These are phyloP conservation scores for Wolfiporia cocos DNA, from an alignment of 1,284 basidiomycete species.

Conservation along the genomic window DNA sequence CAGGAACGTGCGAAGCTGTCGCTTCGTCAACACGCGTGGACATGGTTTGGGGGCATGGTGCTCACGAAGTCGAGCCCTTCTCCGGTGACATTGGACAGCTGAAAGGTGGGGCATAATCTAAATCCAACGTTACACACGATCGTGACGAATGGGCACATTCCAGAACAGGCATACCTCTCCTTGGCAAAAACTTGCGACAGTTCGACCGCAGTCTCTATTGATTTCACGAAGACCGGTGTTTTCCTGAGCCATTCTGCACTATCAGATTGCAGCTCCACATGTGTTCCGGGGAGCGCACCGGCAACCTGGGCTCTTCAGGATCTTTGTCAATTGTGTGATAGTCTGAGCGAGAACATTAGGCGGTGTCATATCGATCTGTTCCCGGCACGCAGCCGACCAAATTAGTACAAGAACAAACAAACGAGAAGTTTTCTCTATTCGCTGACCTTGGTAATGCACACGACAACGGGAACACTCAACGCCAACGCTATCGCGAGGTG, in stretches of 20 bases:
- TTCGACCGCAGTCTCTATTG: conserved; percentile 73
- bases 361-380: conserved; percentile 95
- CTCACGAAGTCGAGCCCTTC: conserved; percentile 77
- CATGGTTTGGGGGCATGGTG: conserved; percentile 5
- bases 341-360: conserved; percentile 88
- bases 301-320: conserved; percentile 91
- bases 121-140: neutral
- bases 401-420: no score
- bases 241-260: no score
- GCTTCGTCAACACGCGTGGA: conserved; percentile 1
- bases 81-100: conserved; percentile 93
- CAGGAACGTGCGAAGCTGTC: conserved; percentile 74
- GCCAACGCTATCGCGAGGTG: conserved; percentile 94
- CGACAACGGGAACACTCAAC: conserved; percentile 88
- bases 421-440: neutral
- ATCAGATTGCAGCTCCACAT: no score
- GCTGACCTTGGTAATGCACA: conserved; percentile 88
- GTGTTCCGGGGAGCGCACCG: no score
- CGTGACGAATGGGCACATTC: neutral
- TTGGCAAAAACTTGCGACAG: conserved; percentile 67
- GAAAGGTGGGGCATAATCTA: conserved; percentile 90
- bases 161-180: conserved; percentile 42
- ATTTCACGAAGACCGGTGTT: conserved; percentile 72
- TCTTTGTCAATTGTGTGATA: conserved; percentile 89
- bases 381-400: neutral